Conservation (phyloP, 768 basidiomycete genomes). For the Russula earlei region DNA sequence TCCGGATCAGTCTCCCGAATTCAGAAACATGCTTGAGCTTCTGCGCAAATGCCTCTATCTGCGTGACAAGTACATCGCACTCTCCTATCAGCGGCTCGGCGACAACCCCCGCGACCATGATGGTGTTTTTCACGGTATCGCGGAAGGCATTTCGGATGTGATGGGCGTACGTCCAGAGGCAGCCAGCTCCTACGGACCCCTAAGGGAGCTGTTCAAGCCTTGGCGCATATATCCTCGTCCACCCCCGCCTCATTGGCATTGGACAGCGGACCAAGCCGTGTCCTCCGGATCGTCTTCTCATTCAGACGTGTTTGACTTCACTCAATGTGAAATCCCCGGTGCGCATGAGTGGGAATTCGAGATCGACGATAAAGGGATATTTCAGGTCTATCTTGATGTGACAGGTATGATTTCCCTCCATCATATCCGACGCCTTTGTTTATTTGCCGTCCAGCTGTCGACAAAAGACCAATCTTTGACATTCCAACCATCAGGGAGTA, state of each 20-base stretch:
- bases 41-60: constrained; percentile 81
- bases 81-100: constrained; percentile 83
- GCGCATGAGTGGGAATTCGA: constrained; percentile 47
- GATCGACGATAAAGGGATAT: constrained; percentile 86
- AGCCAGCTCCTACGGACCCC: constrained; percentile 25
- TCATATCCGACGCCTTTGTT: neutral
- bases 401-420: constrained; percentile 25
- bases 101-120: constrained; percentile 94
- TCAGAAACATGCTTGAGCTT: constrained; percentile 44
- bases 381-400: constrained; percentile 59
- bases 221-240: constrained; percentile 93
- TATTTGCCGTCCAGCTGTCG: constrained; percentile 19
- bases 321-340: constrained; percentile 66
- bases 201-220: constrained; percentile 33
- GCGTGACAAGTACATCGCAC: constrained; percentile 89
- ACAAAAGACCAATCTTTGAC: constrained; percentile 54
- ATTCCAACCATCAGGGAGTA: constrained; percentile 88
- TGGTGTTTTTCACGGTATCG: constrained; percentile 59
- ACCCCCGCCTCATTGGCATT: constrained; percentile 95
- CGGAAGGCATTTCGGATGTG: constrained; percentile 52
- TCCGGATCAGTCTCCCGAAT: constrained; percentile 23
- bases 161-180: constrained; percentile 60
- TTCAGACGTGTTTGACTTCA: constrained; percentile 54
- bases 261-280: constrained; percentile 45
- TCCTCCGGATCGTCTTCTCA: constrained; percentile 28